These are phyloP conservation scores for Candida vaughaniae DNA, from an alignment of 805 yeast species.

Conservation along the genomic window DNA sequence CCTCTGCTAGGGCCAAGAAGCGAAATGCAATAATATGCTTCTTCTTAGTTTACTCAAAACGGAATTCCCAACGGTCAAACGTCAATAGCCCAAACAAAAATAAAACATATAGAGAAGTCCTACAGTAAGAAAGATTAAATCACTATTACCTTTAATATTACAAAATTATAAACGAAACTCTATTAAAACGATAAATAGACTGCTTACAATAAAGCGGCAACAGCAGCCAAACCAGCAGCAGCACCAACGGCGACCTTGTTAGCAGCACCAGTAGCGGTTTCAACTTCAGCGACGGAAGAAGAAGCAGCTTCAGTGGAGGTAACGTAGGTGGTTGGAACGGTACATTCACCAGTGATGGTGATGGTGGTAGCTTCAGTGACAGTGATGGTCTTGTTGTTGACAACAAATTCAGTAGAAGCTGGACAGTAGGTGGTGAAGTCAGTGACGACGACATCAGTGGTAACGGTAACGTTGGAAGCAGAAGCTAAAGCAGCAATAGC, in stretches of 20 bases:
- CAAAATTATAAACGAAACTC: constrained; percentile 2
- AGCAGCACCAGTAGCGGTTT: constrained; percentile 37
- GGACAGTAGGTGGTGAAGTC: constrained; percentile 80
- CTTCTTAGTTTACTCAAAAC: too few relatives aligned
- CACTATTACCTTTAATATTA: constrained; percentile 5
- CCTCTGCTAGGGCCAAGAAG: too few relatives aligned
- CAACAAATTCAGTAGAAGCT: constrained; percentile 60
- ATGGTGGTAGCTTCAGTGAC: constrained; percentile 78
- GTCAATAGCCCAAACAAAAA: too few relatives aligned
- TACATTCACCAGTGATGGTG: constrained; percentile 87
- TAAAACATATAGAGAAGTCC: neutral
- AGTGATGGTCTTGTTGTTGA: constrained; percentile 68
- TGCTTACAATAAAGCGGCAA: constrained; percentile 48
- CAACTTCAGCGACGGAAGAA: constrained; percentile 20
- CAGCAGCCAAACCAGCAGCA: constrained; percentile 52
- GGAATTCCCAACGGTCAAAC: too few relatives aligned
- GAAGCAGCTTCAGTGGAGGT: constrained; percentile 21
- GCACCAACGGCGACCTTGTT: constrained; percentile 48
- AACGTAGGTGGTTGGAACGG: constrained; percentile 51
- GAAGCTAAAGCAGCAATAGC: constrained; percentile 45
- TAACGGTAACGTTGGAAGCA: constrained; percentile 47
- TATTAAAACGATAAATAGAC: constrained; percentile 4
- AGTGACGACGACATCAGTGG: constrained; percentile 60
- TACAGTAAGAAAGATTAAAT: too few relatives aligned
- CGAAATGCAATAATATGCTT: too few relatives aligned